Conservation (phyloP, 75 land plant species). For the Pinus taeda region DNA sequence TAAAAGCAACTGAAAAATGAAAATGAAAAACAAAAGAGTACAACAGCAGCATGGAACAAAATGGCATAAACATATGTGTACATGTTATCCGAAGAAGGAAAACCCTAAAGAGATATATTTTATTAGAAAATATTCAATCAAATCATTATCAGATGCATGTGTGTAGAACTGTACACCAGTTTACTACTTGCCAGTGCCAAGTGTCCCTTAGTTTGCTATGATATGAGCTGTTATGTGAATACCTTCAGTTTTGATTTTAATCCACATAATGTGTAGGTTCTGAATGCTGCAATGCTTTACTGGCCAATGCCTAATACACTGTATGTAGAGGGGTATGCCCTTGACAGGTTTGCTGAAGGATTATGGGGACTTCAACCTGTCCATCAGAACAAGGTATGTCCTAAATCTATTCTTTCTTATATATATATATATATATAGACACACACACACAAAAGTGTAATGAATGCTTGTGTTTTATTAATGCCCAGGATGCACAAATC, state of each 20-base stretch:
- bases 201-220: no score
- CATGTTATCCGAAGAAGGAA: no score
- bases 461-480: neutral
- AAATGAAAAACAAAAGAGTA: no score
- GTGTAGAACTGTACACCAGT: no score
- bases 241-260: neutral
- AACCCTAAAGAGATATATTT: no score
- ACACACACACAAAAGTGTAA: neutral
- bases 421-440: neutral
- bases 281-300: slow-evolving; percentile 97
- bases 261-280: slow-evolving; percentile 42
- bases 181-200: no score
- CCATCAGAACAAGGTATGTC: slow-evolving; percentile 78
- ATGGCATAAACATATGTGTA: no score
- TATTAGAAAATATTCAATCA: neutral
- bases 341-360: slow-evolving; percentile 91
- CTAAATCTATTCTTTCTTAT: neutral
- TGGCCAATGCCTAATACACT: slow-evolving; percentile 89
- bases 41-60: no score
- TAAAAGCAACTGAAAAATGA: no score
- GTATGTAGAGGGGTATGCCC: slow-evolving; percentile 94
- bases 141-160: neutral
- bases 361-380: slow-evolving; percentile 82
- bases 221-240: no score
- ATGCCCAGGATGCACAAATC: neutral